Conservation (phyloP, 768 basidiomycete species). For the Suillus plorans region DNA sequence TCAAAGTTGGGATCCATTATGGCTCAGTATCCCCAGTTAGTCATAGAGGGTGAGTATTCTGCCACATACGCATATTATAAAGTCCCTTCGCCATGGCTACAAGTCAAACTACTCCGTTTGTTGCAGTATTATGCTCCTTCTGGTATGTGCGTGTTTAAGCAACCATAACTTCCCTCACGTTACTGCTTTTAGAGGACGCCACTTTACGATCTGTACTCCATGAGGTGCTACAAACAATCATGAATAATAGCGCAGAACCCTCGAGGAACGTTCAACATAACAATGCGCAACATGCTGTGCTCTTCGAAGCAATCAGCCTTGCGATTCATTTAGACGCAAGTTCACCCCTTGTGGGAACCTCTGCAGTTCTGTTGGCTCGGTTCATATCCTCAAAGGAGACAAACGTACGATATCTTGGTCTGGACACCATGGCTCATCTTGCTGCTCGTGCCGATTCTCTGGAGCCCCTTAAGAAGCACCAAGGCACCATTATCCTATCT, state of each 20-base stretch:
- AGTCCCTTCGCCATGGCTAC: slow-evolving; percentile 96
- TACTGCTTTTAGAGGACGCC: slow-evolving; percentile 66
- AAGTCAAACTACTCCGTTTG: slow-evolving; percentile 90
- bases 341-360: slow-evolving; percentile 83
- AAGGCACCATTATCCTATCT: slow-evolving; percentile 91
- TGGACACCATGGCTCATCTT: slow-evolving; percentile 98
- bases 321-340: slow-evolving; percentile 95
- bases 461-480: slow-evolving; percentile 91
- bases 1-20: slow-evolving; percentile 5
- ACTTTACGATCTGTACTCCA: slow-evolving; percentile 75
- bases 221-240: slow-evolving; percentile 83
- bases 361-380: slow-evolving; percentile 87
- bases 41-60: slow-evolving; percentile 88
- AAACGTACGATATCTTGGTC: slow-evolving; percentile 94
- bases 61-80: slow-evolving; percentile 96
- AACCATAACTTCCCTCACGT: slow-evolving; percentile 9
- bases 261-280: slow-evolving; percentile 97
- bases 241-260: slow-evolving; percentile 89
- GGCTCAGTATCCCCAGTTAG: slow-evolving; percentile 51
- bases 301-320: slow-evolving; percentile 96
- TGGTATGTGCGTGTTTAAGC: slow-evolving; percentile 47
- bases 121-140: slow-evolving; percentile 96
- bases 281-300: slow-evolving; percentile 96
- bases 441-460: slow-evolving; percentile 92
- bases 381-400: slow-evolving; percentile 99